Percentiles rank a stretch among this genome's conserved stretches.
Evolutionary conservation across 805 yeast species (phyloP).

Genomic region (Lipomyces spencermartinsiae): DNA sequence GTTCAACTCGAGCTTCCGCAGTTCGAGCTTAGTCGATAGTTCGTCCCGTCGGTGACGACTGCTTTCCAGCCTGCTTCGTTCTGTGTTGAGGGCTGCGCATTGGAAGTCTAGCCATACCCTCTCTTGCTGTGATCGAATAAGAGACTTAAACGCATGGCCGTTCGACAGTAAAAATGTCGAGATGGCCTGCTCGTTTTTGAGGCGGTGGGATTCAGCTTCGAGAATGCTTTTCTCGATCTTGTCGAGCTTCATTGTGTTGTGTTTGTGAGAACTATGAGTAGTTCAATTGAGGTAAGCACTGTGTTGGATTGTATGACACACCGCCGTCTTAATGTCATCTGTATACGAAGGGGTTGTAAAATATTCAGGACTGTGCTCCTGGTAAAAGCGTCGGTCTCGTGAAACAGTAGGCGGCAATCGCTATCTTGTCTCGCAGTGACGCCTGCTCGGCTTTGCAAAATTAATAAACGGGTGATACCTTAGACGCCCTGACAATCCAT

Average conservation of each 20-base stretch:
- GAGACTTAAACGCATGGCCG: constrained; percentile 13
- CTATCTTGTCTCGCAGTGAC: too few species aligned
- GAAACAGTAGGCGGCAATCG: too few species aligned
- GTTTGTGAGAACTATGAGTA: not conserved
- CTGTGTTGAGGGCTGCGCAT: constrained; percentile 17
- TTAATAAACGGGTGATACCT: not conserved
- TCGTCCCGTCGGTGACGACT: constrained; percentile 16
- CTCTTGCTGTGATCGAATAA: constrained; percentile 21
- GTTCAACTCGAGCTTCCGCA: constrained; percentile 23
- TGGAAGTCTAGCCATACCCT: constrained; percentile 23
- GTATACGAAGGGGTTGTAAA: not conserved
- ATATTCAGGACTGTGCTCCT: not conserved
- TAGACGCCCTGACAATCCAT: not conserved
- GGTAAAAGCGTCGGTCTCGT: not conserved
- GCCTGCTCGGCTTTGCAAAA: not conserved
- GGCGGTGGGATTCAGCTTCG: constrained; percentile 28
- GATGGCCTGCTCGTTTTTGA: constrained; percentile 22
- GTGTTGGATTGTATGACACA: not conserved
- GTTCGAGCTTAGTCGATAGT: constrained; percentile 11
- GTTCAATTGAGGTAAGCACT: not conserved
- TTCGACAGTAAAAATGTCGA: constrained; percentile 13
- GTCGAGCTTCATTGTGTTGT: constrained; percentile 23
- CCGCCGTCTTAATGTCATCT: not conserved
- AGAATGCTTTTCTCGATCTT: constrained; percentile 25
- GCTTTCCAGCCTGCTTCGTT: constrained; percentile 13